A percentile compares a stretch with the other conserved stretches of the same genome.
Conservation (phyloP, 768 basidiomycete genomes). For the Hericium alpestre region DNA sequence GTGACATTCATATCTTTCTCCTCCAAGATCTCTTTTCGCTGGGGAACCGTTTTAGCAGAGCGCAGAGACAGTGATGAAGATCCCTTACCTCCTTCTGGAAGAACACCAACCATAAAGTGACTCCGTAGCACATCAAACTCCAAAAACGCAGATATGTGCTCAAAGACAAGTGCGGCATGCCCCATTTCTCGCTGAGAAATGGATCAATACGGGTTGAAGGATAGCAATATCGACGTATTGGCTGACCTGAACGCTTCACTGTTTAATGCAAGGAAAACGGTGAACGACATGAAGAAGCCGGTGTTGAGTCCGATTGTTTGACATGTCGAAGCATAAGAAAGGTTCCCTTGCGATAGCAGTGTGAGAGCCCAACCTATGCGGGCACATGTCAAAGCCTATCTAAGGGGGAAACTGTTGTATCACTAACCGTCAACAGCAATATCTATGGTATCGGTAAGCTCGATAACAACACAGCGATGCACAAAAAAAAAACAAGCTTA, state of each 20-base stretch:
- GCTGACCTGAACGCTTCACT: slow-evolving; percentile 65
- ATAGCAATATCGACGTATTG: slow-evolving; percentile 28
- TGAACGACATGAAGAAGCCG: slow-evolving; percentile 92
- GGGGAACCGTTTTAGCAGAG: background rate
- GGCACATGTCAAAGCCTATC: slow-evolving; percentile 25
- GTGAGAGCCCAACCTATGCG: slow-evolving; percentile 66
- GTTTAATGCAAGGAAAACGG: slow-evolving; percentile 94
- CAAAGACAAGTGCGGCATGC: slow-evolving; percentile 60
- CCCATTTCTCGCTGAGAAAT: slow-evolving; percentile 56
- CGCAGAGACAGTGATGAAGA: background rate
- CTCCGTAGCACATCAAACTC: slow-evolving; percentile 64
- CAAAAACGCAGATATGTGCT: slow-evolving; percentile 81
- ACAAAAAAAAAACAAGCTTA: slow-evolving; percentile 20
- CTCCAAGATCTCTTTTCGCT: slow-evolving; percentile 68
- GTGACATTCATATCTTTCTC: slow-evolving; percentile 84
- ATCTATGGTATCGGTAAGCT: slow-evolving; percentile 36
- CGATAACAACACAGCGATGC: slow-evolving; percentile 2
- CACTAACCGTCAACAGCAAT: slow-evolving; percentile 90
- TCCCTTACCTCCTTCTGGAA: slow-evolving; percentile 77
- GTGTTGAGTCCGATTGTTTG: slow-evolving; percentile 96
- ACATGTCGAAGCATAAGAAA: slow-evolving; percentile 95
- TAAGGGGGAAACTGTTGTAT: slow-evolving; percentile 13
- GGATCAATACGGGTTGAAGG: background rate
- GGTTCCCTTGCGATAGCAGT: slow-evolving; percentile 80
- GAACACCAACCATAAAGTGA: slow-evolving; percentile 82